Percentiles rank a stretch among this genome's conserved stretches.
These are phyloP conservation scores for Teunomyces lycoperdinae DNA, from an alignment of 805 yeast genomes.

Conservation along the genomic window DNA sequence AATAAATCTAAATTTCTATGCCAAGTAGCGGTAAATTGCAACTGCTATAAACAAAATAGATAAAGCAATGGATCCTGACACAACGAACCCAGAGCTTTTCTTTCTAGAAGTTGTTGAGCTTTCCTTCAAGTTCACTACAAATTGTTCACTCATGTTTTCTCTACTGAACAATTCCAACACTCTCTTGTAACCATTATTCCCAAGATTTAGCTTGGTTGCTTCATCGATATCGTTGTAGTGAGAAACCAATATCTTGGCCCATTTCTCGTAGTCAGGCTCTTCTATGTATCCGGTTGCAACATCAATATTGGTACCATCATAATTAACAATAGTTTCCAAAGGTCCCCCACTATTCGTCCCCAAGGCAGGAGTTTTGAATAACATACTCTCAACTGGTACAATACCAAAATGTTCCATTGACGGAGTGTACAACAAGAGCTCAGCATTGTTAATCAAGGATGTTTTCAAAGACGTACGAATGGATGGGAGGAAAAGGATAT, in stretches of 20 bases:
- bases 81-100: not conserved
- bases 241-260: constrained; percentile 52
- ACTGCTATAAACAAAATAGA: constrained; percentile 5
- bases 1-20: not conserved
- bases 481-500: constrained; percentile 78
- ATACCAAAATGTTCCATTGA: constrained; percentile 93
- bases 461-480: constrained; percentile 63
- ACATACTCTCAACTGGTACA: constrained; percentile 96
- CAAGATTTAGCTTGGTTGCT: constrained; percentile 20
- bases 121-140: constrained; percentile 15
- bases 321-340: constrained; percentile 61
- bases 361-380: constrained; percentile 74
- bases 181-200: constrained; percentile 35
- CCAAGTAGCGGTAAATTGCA: not conserved
- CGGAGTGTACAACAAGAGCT: constrained; percentile 81
- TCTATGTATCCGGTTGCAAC: constrained; percentile 65
- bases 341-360: constrained; percentile 95
- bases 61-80: constrained; percentile 9
- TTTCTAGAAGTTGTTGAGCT: not conserved
- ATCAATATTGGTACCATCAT: constrained; percentile 20
- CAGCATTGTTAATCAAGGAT: constrained; percentile 56
- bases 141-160: constrained; percentile 40
- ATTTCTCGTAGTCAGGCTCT: constrained; percentile 43
- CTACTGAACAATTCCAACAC: constrained; percentile 43
- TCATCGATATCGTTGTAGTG: constrained; percentile 26